Evolutionary conservation across 208 protist species (phyloP).

Genomic region (Acanthamoeba triangularis): DNA sequence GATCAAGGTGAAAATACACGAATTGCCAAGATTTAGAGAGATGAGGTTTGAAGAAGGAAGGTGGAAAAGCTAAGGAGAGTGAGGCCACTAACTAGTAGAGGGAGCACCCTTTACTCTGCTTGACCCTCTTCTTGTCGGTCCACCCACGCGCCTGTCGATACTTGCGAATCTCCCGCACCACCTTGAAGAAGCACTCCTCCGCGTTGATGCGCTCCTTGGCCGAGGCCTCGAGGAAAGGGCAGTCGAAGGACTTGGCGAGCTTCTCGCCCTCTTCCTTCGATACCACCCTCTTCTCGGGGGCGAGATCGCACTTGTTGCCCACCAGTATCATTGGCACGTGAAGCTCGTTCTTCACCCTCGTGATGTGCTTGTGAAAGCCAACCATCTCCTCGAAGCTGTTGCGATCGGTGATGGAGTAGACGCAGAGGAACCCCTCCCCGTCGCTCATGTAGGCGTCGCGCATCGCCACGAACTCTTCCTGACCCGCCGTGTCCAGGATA

Average conservation of each 20-base stretch:
- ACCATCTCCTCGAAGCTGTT: constrained; percentile 32
- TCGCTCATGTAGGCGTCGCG: constrained; percentile 80
- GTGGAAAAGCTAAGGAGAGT: no score
- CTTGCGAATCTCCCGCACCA: constrained; percentile 87
- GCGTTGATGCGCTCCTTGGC: constrained; percentile 92
- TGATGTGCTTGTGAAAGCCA: constrained; percentile 5
- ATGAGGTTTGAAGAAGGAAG: no score
- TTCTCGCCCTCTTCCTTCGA: constrained; percentile 86
- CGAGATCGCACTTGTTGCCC: not conserved
- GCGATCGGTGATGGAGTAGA: constrained; percentile 75
- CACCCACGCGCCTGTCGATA: not conserved
- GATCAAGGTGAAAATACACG: no score
- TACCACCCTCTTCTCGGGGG: constrained; percentile 84
- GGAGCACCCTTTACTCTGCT: no score
- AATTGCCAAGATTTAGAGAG: no score
- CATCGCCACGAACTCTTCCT: constrained; percentile 48
- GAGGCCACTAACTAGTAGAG: no score
- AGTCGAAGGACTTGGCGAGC: constrained; percentile 85
- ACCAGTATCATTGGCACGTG: constrained; percentile 29
- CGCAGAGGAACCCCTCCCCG: constrained; percentile 80
- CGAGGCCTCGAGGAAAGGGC: constrained; percentile 80
- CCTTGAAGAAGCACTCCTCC: constrained; percentile 89
- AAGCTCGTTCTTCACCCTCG: not conserved
- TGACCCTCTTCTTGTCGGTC: no score
- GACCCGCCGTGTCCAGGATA: not conserved